These are phyloP conservation scores for Diddensiella transvaalensis DNA, from an alignment of 805 yeast genomes.

Conservation along the genomic window DNA sequence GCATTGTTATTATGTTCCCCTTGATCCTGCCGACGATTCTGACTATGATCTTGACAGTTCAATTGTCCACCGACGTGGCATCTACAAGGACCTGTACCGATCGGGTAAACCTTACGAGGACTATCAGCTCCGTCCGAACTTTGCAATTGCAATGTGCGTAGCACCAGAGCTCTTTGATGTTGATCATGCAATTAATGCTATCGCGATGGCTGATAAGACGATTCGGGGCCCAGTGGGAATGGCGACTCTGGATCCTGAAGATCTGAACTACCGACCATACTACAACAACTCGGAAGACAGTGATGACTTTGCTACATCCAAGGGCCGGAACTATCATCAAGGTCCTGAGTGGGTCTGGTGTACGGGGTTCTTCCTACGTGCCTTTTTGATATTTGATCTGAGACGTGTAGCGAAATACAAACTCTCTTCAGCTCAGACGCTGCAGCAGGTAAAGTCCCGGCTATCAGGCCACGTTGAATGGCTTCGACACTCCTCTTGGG, in stretches of 20 bases:
- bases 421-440: conserved; percentile 39
- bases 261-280: conserved; percentile 86
- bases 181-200: conserved; percentile 57
- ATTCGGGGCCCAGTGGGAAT: conserved; percentile 90
- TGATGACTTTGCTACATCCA: conserved; percentile 84
- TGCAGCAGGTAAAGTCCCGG: conserved; percentile 57
- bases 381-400: conserved; percentile 56
- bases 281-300: conserved; percentile 77
- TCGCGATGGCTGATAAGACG: conserved; percentile 64
- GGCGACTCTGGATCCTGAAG: conserved; percentile 89
- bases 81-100: conserved; percentile 80
- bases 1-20: conserved; percentile 71
- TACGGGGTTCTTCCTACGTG: conserved; percentile 81
- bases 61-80: conserved; percentile 84
- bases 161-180: conserved; percentile 87
- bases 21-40: conserved; percentile 55
- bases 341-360: conserved; percentile 99
- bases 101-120: conserved; percentile 90
- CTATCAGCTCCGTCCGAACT: conserved; percentile 88
- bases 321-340: conserved; percentile 96
- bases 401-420: conserved; percentile 33
- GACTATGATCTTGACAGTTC: conserved; percentile 57
- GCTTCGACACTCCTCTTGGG: conserved; percentile 81
- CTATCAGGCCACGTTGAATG: conserved; percentile 63
- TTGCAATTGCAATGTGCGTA: conserved; percentile 87